Conservation (phyloP, 306 rosid species). For the Gastrolobium bilobum region DNA sequence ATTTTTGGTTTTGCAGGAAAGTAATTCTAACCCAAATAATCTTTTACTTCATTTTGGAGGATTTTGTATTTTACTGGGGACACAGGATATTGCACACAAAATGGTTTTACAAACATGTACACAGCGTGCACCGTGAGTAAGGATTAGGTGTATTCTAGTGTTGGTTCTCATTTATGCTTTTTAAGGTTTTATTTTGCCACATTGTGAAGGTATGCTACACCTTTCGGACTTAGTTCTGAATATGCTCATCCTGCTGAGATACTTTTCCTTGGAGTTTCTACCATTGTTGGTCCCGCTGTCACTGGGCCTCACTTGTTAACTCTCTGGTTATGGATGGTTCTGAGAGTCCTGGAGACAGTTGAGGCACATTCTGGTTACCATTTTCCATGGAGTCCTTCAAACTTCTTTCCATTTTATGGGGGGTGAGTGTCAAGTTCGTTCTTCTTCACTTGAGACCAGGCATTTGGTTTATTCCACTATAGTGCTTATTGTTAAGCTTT, state of each 20-base stretch:
- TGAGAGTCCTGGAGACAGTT: slow-evolving; percentile 94
- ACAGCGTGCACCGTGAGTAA: slow-evolving; percentile 91
- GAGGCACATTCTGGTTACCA: slow-evolving; percentile 96
- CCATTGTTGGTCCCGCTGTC: slow-evolving; percentile 89
- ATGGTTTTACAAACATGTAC: slow-evolving; percentile 90
- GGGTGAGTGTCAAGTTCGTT: slow-evolving; percentile 67
- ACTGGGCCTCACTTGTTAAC: slow-evolving; percentile 94
- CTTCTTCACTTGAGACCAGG: slow-evolving; percentile 22
- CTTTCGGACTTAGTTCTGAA: slow-evolving; percentile 95
- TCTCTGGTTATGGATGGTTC: slow-evolving; percentile 91
- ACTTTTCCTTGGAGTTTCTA: slow-evolving; percentile 96
- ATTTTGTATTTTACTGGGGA: slow-evolving; percentile 93
- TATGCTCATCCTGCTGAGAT: slow-evolving; percentile 99
- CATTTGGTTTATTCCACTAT: background rate
- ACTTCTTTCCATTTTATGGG: slow-evolving; percentile 92
- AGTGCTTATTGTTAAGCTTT: slow-evolving; percentile 43
- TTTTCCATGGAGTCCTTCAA: slow-evolving; percentile 96
- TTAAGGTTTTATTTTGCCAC: slow-evolving; percentile 28
- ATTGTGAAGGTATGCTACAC: slow-evolving; percentile 85
- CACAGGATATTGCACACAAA: slow-evolving; percentile 89
- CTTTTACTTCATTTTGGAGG: slow-evolving; percentile 89
- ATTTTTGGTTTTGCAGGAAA: slow-evolving; percentile 66
- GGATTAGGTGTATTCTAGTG: slow-evolving; percentile 41
- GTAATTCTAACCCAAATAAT: slow-evolving; percentile 66
- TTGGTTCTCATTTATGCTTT: slow-evolving; percentile 13